phyloP scores from a whole-genome alignment of 257 asterid species.

The Salvia miltiorrhiza region DNA sequence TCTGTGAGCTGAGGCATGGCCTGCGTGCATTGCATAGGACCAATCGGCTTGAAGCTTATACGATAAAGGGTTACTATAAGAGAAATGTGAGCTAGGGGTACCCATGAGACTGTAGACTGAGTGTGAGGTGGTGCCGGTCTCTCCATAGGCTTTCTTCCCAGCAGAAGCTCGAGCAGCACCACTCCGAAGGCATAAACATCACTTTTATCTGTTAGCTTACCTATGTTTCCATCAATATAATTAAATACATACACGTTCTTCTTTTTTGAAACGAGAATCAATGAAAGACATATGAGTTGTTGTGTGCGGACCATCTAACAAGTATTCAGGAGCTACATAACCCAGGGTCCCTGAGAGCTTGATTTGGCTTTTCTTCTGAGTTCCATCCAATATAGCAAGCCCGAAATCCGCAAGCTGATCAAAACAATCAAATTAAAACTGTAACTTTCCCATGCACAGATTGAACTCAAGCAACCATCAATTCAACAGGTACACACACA shows the following conservation, averaged over 20 bases:
- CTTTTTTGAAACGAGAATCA: too few relatives aligned
- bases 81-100: too few relatives aligned
- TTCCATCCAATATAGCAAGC: constrained; percentile 57
- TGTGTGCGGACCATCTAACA: constrained; percentile 54
- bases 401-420: constrained; percentile 72
- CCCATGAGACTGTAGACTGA: constrained; percentile 75
- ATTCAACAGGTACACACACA: neutral
- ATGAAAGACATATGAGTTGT: too few relatives aligned
- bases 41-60: too few relatives aligned
- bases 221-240: constrained; percentile 18
- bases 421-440: neutral
- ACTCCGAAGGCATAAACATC: constrained; percentile 83
- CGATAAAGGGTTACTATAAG: too few relatives aligned
- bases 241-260: too few relatives aligned
- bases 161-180: constrained; percentile 71
- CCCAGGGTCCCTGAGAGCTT: constrained; percentile 80
- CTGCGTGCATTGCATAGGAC: constrained; percentile 33
- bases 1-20: constrained; percentile 89
- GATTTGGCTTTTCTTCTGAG: constrained; percentile 46
- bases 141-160: constrained; percentile 68
- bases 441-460: neutral
- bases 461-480: neutral
- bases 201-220: constrained; percentile 68
- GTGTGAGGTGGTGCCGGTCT: constrained; percentile 48
- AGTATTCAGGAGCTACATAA: constrained; percentile 80